phyloP scores from a whole-genome alignment of 2,329 filamentous ascomycete species.

The Coleophoma eucalyptorum region DNA sequence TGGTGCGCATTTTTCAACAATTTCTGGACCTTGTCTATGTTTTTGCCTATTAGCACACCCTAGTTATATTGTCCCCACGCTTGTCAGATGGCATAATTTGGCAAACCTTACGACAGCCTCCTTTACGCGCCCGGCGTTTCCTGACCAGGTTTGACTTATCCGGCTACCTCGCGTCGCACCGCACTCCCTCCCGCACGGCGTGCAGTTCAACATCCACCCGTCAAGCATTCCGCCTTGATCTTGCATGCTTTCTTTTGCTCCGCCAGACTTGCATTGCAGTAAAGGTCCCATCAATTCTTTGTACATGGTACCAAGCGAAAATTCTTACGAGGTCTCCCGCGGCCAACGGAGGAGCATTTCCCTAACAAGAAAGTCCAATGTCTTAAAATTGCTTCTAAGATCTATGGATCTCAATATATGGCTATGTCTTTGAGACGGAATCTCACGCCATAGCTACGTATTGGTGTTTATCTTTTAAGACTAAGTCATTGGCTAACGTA shows the following conservation, averaged over 20 bases:
- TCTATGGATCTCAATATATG: too few relatives aligned
- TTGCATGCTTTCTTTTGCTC: constrained; percentile 1
- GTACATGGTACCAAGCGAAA: too few relatives aligned
- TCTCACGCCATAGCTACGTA: too few relatives aligned
- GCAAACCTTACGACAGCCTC: constrained; percentile 25
- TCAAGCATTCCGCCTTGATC: constrained; percentile 13
- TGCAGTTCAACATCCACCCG: constrained; percentile 17
- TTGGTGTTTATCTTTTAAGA: neutral
- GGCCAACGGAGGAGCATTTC: too few relatives aligned
- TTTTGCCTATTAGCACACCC: constrained; percentile 15
- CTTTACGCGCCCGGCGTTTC: constrained; percentile 29
- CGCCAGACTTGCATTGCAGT: too few relatives aligned
- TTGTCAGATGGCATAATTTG: neutral
- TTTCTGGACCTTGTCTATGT: constrained; percentile 18
- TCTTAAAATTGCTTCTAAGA: too few relatives aligned
- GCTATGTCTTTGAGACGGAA: too few relatives aligned
- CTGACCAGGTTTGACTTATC: constrained; percentile 14
- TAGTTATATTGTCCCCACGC: constrained; percentile 7
- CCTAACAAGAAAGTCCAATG: too few relatives aligned
- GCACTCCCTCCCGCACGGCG: constrained; percentile 20
- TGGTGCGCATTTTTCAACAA: constrained; percentile 13
- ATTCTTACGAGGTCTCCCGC: too few relatives aligned
- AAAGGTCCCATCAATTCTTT: too few relatives aligned
- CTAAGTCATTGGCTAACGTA: constrained; percentile 11
- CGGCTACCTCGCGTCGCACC: constrained; percentile 23